Percentiles rank a stretch among this genome's conserved stretches.
Conservation (phyloP, 2,329 filamentous ascomycete genomes). For the Rugonectria rugulosa region DNA sequence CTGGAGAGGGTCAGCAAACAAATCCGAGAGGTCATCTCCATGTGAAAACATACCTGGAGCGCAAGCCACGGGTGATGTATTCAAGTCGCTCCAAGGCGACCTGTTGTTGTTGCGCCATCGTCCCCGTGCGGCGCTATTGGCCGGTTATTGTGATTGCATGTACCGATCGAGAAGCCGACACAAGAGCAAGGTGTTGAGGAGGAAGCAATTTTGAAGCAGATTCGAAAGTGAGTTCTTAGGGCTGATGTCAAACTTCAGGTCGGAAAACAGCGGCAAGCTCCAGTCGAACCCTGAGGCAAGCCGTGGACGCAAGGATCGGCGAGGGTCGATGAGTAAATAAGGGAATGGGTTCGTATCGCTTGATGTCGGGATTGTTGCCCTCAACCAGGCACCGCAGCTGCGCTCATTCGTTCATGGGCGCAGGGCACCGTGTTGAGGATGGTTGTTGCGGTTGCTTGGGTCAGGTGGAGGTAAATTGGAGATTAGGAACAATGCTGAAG, state of each 20-base stretch:
- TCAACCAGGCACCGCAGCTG: conserved; percentile 25
- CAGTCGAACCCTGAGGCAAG: neutral
- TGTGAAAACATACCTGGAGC: conserved; percentile 56
- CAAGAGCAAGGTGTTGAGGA: conserved; percentile 13
- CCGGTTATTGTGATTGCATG: conserved; percentile 39
- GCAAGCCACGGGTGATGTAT: conserved; percentile 61
- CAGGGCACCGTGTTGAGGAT: conserved; percentile 35
- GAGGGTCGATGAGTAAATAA: conserved; percentile 1
- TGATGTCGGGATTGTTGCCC: conserved; percentile 22
- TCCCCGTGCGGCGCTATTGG: conserved; percentile 38
- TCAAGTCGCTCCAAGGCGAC: conserved; percentile 65
- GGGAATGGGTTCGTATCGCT: conserved; percentile 2
- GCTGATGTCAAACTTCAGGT: neutral
- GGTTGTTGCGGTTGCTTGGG: conserved; percentile 29
- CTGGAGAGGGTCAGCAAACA: conserved; percentile 37
- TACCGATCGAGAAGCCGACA: conserved; percentile 25
- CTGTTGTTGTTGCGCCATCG: conserved; percentile 56
- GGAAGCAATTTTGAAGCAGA: conserved; percentile 9
- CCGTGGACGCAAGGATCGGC: conserved; percentile 1
- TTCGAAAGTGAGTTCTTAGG: neutral
- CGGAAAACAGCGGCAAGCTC: conserved; percentile 4
- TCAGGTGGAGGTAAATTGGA: conserved; percentile 34
- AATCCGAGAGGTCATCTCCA: neutral
- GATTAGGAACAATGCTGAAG: conserved; percentile 34
- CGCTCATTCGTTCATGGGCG: conserved; percentile 29